A percentile compares a stretch with the other conserved stretches of the same genome.
phyloP scores from a whole-genome alignment of 176 grass and related monocot species.

The Melocanna baccifera region DNA sequence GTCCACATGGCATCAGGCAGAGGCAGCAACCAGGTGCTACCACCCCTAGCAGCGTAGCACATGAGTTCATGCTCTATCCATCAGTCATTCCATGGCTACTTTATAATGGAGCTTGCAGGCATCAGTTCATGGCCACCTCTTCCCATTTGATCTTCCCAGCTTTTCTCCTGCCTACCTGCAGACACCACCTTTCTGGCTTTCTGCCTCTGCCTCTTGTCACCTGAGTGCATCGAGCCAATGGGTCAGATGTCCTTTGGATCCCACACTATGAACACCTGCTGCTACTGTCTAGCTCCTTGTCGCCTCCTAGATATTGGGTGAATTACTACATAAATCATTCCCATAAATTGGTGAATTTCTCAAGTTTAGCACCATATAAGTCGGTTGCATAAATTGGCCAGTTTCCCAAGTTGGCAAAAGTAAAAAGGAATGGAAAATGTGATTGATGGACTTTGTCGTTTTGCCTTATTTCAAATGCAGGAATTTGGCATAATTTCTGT shows the following conservation, averaged over 20 bases:
- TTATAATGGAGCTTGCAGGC: slow-evolving; percentile 23
- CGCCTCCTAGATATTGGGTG: not conserved
- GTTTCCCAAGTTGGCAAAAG: not conserved
- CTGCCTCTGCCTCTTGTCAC: slow-evolving; percentile 22
- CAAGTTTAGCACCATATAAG: not conserved
- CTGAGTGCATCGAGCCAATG: not conserved
- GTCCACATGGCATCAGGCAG: not conserved
- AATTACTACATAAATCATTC: not conserved
- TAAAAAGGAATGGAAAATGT: not conserved
- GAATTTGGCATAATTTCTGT: not conserved
- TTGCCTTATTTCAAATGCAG: not conserved
- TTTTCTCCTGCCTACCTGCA: slow-evolving; percentile 12
- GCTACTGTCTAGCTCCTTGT: not conserved
- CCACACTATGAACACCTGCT: not conserved
- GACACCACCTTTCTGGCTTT: slow-evolving; percentile 16
- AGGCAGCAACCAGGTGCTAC: not conserved
- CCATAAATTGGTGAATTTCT: not conserved
- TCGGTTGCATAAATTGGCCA: not conserved
- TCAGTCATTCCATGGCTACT: not conserved
- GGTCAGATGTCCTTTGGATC: not conserved
- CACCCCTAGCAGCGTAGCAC: not conserved
- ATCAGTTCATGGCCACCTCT: slow-evolving; percentile 20
- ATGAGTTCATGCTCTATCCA: slow-evolving; percentile 16
- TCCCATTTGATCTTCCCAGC: slow-evolving; percentile 18
- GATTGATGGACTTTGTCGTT: not conserved